A percentile compares a stretch with the other conserved stretches of the same genome.
These are phyloP conservation scores for Aspergillus fumigatiaffinis DNA, from an alignment of 2,329 filamentous ascomycete genomes.

Conservation along the genomic window DNA sequence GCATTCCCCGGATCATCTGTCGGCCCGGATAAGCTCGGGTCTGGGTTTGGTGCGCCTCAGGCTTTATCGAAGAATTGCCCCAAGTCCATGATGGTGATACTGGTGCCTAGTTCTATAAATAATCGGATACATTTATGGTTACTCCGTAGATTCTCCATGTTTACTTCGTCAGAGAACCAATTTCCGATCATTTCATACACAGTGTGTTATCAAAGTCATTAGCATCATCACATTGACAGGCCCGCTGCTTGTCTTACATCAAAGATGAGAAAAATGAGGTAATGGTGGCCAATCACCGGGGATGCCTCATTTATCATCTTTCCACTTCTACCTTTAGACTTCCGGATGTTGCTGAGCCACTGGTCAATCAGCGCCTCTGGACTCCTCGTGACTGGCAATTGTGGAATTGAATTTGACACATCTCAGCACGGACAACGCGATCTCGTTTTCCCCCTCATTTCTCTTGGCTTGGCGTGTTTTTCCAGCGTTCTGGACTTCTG, in stretches of 20 bases:
- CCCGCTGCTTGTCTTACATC: not conserved
- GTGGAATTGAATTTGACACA: slow-evolving; percentile 10
- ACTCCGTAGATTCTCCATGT: not conserved
- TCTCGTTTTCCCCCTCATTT: slow-evolving; percentile 8
- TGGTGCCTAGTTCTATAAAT: not conserved
- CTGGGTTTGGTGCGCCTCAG: not conserved
- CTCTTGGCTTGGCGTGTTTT: slow-evolving; percentile 12
- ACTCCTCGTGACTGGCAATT: slow-evolving; percentile 8
- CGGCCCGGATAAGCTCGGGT: slow-evolving; percentile 14
- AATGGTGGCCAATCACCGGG: not conserved
- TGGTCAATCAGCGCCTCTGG: not conserved
- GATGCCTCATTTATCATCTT: not conserved
- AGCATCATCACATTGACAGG: not conserved
- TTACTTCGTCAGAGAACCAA: not conserved
- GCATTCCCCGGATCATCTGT: slow-evolving; percentile 15
- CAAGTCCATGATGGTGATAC: not conserved
- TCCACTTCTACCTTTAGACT: not conserved
- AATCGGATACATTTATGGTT: not conserved
- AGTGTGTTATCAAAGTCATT: not conserved
- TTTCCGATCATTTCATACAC: not conserved
- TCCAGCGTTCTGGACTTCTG: slow-evolving; percentile 9
- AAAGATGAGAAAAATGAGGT: not conserved
- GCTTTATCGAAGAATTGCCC: not conserved
- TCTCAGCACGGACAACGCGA: slow-evolving; percentile 14
- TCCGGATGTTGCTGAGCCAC: not conserved